These are phyloP conservation scores for Strigomonas oncopelti DNA, from an alignment of 208 protist genomes.

Conservation along the genomic window DNA sequence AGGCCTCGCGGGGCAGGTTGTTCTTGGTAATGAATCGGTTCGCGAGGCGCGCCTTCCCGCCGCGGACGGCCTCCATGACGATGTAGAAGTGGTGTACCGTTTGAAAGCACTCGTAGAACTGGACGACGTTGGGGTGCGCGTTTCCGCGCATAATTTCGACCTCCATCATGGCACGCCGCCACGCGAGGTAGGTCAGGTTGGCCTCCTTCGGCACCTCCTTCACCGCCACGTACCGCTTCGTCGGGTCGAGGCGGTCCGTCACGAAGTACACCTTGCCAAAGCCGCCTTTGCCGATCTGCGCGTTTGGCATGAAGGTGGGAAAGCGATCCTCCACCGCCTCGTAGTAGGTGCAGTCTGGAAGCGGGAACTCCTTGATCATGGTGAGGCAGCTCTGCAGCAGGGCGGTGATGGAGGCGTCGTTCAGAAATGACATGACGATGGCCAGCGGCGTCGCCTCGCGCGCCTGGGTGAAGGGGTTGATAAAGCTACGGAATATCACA, in stretches of 20 bases:
- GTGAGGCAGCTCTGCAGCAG: conserved; percentile 40
- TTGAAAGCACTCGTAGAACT: conserved; percentile 90
- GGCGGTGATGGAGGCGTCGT: conserved; percentile 13
- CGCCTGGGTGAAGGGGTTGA: conserved; percentile 14
- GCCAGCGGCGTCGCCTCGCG: conserved; percentile 18
- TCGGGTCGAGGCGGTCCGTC: conserved; percentile 22
- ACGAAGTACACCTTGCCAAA: conserved; percentile 45
- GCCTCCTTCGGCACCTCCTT: conserved; percentile 32
- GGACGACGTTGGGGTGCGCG: conserved; percentile 90
- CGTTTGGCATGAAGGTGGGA: conserved; percentile 34
- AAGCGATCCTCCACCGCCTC: conserved; percentile 31
- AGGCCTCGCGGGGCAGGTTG: conserved; percentile 46
- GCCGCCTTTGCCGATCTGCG: conserved; percentile 31
- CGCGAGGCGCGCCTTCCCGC: conserved; percentile 76
- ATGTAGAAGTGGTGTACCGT: conserved; percentile 83
- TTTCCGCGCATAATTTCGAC: conserved; percentile 90
- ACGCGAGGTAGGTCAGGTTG: conserved; percentile 13
- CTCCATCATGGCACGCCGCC: conserved; percentile 56
- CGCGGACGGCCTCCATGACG: conserved; percentile 92
- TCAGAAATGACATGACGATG: conserved; percentile 38
- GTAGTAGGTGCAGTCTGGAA: conserved; percentile 20
- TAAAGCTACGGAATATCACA: conserved; percentile 28
- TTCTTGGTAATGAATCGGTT: conserved; percentile 80
- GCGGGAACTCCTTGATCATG: conserved; percentile 31
- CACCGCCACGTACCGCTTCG: conserved; percentile 24